phyloP scores from a whole-genome alignment of 805 yeast species.

The Teunomyces barrocoloradensis region DNA sequence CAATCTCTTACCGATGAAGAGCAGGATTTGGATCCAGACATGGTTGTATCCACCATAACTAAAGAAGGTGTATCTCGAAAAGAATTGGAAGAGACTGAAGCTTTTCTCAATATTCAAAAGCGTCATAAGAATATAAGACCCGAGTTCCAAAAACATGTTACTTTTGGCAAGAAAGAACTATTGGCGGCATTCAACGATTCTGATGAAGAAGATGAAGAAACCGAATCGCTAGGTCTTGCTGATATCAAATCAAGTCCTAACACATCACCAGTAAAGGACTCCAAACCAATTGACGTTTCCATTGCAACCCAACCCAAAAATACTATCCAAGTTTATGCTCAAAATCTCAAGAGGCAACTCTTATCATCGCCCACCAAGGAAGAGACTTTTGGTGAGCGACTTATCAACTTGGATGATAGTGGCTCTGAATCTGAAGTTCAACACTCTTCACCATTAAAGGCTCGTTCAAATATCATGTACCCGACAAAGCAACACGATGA shows the following conservation, averaged over 20 bases:
- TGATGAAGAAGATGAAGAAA: constrained; percentile 10
- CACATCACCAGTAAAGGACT: constrained; percentile 28
- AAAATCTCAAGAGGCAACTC: constrained; percentile 25
- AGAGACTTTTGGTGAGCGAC: constrained; percentile 1
- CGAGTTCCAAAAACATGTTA: constrained; percentile 21
- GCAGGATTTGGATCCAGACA: constrained; percentile 27
- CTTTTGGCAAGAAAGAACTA: constrained; percentile 30
- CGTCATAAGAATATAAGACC: constrained; percentile 31
- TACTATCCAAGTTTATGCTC: constrained; percentile 38
- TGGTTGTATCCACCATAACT: constrained; percentile 17
- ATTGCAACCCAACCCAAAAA: constrained; percentile 13
- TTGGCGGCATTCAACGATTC: constrained; percentile 30
- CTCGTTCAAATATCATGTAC: constrained; percentile 3
- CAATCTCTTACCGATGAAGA: constrained; percentile 41
- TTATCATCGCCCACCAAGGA: constrained; percentile 23
- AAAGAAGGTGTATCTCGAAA: constrained; percentile 18
- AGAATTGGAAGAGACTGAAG: constrained; percentile 30
- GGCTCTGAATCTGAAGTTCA: constrained; percentile 21
- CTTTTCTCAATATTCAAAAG: constrained; percentile 33
- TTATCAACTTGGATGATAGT: constrained; percentile 28
- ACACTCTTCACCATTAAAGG: constrained; percentile 12
- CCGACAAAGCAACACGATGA: background rate
- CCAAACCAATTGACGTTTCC: constrained; percentile 8
- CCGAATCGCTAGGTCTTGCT: constrained; percentile 7
- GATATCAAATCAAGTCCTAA: constrained; percentile 25